Percentiles rank a stretch among this genome's conserved stretches.
Conservation (phyloP, 2,329 filamentous ascomycete genomes). For the Ploettnerulaceae sp. region DNA sequence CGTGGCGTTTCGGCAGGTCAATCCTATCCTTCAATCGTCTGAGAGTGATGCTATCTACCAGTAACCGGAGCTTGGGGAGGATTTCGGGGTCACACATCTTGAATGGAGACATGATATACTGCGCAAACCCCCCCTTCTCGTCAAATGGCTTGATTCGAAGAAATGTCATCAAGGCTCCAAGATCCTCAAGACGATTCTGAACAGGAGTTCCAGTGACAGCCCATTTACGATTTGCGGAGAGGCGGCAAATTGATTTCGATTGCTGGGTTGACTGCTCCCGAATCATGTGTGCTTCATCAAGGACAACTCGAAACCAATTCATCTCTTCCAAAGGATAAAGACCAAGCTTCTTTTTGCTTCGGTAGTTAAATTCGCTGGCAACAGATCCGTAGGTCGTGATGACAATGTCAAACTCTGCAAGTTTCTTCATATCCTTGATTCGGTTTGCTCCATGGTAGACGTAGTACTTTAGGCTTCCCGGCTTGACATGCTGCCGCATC, state of each 20-base stretch:
- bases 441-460: conserved; percentile 83
- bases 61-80: conserved; percentile 75
- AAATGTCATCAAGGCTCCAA: conserved; percentile 82
- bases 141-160: conserved; percentile 82
- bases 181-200: conserved; percentile 87
- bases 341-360: conserved; percentile 56
- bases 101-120: conserved; percentile 79
- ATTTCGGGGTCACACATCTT: conserved; percentile 82
- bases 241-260: conserved; percentile 76
- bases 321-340: conserved; percentile 66
- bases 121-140: conserved; percentile 67
- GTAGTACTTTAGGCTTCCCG: conserved; percentile 63
- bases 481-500: conserved; percentile 72
- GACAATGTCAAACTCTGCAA: conserved; percentile 74
- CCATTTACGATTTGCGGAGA: conserved; percentile 82
- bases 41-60: conserved; percentile 92
- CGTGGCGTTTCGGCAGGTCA: conserved; percentile 68
- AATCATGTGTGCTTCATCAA: conserved; percentile 94
- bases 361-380: conserved; percentile 67
- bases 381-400: conserved; percentile 92
- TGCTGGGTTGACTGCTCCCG: conserved; percentile 77
- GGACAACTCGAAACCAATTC: conserved; percentile 88
- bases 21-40: conserved; percentile 90
- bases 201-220: conserved; percentile 96
- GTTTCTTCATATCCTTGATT: conserved; percentile 59